These are phyloP conservation scores for Starmerella gropengiesseri DNA, from an alignment of 805 yeast genomes.

Conservation along the genomic window DNA sequence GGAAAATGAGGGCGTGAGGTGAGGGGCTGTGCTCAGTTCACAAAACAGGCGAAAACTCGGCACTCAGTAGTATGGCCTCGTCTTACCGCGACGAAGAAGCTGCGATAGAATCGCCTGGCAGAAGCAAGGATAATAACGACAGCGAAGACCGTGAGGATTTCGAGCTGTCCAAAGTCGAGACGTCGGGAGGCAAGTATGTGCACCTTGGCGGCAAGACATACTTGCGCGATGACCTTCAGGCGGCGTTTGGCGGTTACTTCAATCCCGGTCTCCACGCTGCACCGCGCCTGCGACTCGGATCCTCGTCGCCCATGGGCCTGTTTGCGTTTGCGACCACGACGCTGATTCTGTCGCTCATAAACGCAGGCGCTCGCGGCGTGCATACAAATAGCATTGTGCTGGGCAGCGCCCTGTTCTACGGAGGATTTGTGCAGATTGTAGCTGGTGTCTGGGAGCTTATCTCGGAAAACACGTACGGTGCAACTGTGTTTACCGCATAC, in stretches of 20 bases:
- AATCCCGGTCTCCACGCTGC: conserved; percentile 34
- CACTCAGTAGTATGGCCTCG: too few relatives aligned
- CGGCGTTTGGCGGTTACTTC: conserved; percentile 53
- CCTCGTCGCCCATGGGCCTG: conserved; percentile 56
- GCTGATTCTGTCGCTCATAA: conserved; percentile 45
- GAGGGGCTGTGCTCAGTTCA: too few relatives aligned
- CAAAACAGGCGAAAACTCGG: too few relatives aligned
- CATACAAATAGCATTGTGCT: conserved; percentile 43
- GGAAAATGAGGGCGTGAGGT: too few relatives aligned
- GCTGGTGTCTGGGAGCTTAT: conserved; percentile 66
- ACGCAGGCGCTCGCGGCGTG: conserved; percentile 51
- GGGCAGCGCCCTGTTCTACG: conserved; percentile 53
- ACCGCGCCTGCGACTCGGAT: conserved; percentile 43
- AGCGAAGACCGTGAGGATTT: too few relatives aligned
- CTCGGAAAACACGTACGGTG: conserved; percentile 57
- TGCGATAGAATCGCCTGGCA: too few relatives aligned
- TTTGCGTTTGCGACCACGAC: conserved; percentile 53
- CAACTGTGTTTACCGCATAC: conserved; percentile 34
- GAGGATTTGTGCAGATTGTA: conserved; percentile 48
- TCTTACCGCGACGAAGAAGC: too few relatives aligned
- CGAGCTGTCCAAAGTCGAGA: conserved; percentile 10
- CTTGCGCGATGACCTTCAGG: conserved; percentile 41
- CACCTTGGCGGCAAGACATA: conserved; percentile 33
- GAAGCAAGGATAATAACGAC: too few relatives aligned
- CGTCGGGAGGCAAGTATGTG: conserved; percentile 26